These are phyloP conservation scores for Stagonosporopsis vannaccii DNA, from an alignment of 2,329 filamentous ascomycete species.

Conservation along the genomic window DNA sequence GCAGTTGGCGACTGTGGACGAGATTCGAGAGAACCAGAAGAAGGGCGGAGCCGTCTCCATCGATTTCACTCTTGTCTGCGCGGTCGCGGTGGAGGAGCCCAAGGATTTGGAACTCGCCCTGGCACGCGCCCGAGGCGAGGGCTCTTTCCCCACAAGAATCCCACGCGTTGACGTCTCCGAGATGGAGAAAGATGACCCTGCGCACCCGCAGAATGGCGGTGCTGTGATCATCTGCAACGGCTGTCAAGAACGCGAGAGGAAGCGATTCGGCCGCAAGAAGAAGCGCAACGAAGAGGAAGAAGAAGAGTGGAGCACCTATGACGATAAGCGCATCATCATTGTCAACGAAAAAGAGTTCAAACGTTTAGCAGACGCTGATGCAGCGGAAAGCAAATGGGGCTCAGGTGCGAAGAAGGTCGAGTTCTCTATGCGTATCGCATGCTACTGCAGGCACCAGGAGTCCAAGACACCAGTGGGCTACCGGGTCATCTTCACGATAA, in stretches of 20 bases:
- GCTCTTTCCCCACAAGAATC: constrained; percentile 47
- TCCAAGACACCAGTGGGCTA: constrained; percentile 83
- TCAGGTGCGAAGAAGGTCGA: constrained; percentile 73
- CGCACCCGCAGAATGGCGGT: constrained; percentile 84
- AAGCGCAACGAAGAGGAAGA: constrained; percentile 89
- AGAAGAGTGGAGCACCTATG: constrained; percentile 71
- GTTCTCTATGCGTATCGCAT: constrained; percentile 93
- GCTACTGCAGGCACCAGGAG: constrained; percentile 93
- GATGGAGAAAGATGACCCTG: constrained; percentile 66
- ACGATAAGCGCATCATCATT: constrained; percentile 54
- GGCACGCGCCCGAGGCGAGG: constrained; percentile 60
- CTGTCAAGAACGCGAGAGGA: constrained; percentile 91
- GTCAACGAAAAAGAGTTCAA: constrained; percentile 50
- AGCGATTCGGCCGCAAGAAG: constrained; percentile 91
- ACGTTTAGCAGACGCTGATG: constrained; percentile 39
- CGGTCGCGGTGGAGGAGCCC: constrained; percentile 84
- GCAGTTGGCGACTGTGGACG: constrained; percentile 77
- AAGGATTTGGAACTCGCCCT: constrained; percentile 73
- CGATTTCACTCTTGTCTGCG: constrained; percentile 72
- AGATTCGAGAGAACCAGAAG: constrained; percentile 76
- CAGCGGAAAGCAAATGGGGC: constrained; percentile 27
- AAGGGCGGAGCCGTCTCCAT: constrained; percentile 54
- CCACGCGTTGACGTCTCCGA: constrained; percentile 51
- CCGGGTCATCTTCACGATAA: constrained; percentile 91
- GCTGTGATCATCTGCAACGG: constrained; percentile 89